Conservation (phyloP, 257 asterid genomes). For the Gentiana dahurica region DNA sequence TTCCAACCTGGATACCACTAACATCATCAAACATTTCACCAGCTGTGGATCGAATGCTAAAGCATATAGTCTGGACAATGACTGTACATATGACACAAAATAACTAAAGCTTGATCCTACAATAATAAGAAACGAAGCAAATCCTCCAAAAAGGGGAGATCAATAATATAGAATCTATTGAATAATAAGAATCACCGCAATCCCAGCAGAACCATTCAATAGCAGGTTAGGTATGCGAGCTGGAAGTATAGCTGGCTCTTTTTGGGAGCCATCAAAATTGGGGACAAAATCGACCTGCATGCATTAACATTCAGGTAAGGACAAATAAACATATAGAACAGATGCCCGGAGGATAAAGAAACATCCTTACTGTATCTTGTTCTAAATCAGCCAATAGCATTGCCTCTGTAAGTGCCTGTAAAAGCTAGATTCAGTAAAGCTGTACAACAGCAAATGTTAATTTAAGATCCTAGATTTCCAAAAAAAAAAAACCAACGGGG, state of each 20-base stretch:
- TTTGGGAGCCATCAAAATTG: constrained; percentile 90
- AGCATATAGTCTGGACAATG: background rate
- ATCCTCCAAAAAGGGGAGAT: background rate
- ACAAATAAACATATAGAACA: constrained; percentile 9
- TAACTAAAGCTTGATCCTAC: no score
- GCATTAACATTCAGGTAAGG: constrained; percentile 1
- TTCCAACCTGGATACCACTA: constrained; percentile 66
- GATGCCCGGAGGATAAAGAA: background rate
- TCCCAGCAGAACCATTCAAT: constrained; percentile 96
- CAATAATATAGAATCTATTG: constrained; percentile 4
- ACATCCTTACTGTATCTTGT: constrained; percentile 64
- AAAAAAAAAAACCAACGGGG: no score
- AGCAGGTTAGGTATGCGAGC: constrained; percentile 85
- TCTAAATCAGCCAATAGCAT: constrained; percentile 90
- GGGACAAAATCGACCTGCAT: constrained; percentile 94
- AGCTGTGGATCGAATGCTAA: no score
- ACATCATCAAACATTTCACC: background rate
- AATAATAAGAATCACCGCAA: constrained; percentile 56
- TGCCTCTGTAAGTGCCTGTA: constrained; percentile 91
- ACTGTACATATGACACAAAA: background rate
- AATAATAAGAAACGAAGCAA: background rate
- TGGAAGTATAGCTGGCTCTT: constrained; percentile 97
- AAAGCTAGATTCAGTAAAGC: background rate
- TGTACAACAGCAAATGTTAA: no score
- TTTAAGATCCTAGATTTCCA: no score